A percentile compares a stretch with the other conserved stretches of the same genome.
These are phyloP conservation scores for Globisporangium nagaii DNA, from an alignment of 352 stramenopile genomes.

Conservation along the genomic window DNA sequence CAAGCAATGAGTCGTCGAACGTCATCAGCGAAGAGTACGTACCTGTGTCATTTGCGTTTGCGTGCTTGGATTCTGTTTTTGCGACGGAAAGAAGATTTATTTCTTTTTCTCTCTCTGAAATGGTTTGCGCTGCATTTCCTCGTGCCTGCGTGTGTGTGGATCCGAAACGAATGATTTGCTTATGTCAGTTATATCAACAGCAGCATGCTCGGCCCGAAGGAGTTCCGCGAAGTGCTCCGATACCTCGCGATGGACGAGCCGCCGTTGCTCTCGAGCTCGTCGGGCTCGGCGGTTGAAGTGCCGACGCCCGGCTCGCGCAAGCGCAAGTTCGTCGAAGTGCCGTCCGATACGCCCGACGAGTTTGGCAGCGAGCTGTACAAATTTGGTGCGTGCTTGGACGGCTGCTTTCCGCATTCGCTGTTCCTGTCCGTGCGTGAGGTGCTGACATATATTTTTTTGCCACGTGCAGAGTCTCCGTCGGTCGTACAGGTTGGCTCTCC, in stretches of 20 bases:
- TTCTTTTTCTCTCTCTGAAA: constrained; percentile 19
- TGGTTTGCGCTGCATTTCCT: constrained; percentile 13
- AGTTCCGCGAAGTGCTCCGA: constrained; percentile 79
- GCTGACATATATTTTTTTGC: background rate
- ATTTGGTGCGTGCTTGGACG: constrained; percentile 18
- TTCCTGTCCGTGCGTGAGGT: too few relatives aligned
- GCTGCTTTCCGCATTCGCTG: background rate
- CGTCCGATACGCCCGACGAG: constrained; percentile 6
- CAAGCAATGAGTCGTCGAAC: constrained; percentile 38
- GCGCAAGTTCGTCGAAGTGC: constrained; percentile 81
- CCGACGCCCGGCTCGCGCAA: constrained; percentile 44
- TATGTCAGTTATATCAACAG: constrained; percentile 75
- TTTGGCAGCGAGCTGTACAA: constrained; percentile 28
- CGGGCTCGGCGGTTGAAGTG: constrained; percentile 27
- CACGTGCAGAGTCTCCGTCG: constrained; percentile 26
- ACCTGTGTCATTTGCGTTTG: constrained; percentile 7
- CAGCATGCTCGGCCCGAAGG: constrained; percentile 76
- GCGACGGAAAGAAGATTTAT: constrained; percentile 7
- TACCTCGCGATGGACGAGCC: constrained; percentile 86
- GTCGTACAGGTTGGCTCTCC: constrained; percentile 46
- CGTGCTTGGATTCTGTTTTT: background rate
- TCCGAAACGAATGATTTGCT: constrained; percentile 17
- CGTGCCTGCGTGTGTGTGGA: constrained; percentile 22
- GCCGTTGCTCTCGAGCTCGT: constrained; percentile 52
- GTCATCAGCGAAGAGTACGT: constrained; percentile 84